These are phyloP conservation scores for Xylariaceae sp. DNA, from an alignment of 2,329 filamentous ascomycete species.

Conservation along the genomic window DNA sequence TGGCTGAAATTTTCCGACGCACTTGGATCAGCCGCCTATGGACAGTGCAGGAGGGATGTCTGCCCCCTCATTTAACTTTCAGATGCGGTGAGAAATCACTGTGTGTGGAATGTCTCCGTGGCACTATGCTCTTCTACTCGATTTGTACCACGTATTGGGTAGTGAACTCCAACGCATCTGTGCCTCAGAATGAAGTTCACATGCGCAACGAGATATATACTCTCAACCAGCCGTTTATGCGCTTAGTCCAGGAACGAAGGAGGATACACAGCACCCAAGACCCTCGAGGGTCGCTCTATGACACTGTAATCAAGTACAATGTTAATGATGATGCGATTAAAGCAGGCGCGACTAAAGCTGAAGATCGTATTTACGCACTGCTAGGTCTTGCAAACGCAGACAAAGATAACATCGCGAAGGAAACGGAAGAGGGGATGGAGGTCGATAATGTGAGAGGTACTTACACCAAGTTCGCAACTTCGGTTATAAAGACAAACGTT, in stretches of 20 bases:
- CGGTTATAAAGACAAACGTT: constrained; percentile 34
- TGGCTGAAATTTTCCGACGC: constrained; percentile 39
- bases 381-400: constrained; percentile 40
- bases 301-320: constrained; percentile 42
- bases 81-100: constrained; percentile 23
- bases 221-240: constrained; percentile 31
- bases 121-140: constrained; percentile 38
- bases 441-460: constrained; percentile 15
- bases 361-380: constrained; percentile 44
- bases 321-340: constrained; percentile 35
- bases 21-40: constrained; percentile 45
- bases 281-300: constrained; percentile 32
- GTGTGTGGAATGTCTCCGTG: constrained; percentile 29
- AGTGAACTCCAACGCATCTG: neutral
- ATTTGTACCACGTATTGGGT: constrained; percentile 43
- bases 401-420: constrained; percentile 27
- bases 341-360: constrained; percentile 37
- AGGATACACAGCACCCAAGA: constrained; percentile 35
- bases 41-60: constrained; percentile 44
- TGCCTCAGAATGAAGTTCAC: constrained; percentile 25
- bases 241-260: constrained; percentile 42
- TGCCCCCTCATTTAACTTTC: constrained; percentile 23
- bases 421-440: constrained; percentile 20
- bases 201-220: constrained; percentile 33
- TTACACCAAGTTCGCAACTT: constrained; percentile 24